Base-by-base conservation (phyloP, 2,329 filamentous ascomycete species). In the Furcasterigmium sp. region DNA sequence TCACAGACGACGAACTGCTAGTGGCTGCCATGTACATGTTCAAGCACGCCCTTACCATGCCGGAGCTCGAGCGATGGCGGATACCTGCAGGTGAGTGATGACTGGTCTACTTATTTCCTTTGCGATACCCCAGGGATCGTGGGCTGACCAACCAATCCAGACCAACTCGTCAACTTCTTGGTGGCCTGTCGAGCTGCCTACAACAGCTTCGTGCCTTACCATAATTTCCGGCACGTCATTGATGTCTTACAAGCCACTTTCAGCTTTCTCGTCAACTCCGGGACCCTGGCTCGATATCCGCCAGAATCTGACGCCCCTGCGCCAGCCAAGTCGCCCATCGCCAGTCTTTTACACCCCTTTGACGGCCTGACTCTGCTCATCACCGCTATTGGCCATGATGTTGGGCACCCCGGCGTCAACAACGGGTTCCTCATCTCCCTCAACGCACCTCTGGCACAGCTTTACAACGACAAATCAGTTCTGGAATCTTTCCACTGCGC, bases 401-500 rank as follows among this genome's bases (percentile, higher is more conserved):
- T 97, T 30, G 93, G 93, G 18, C 93, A 98, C 60, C 93, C 93
- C 0, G 93, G 93, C 43, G 93, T 98, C 56, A 98, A 97, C 69
- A 98, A 98, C 60, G 90, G 91, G 23, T 98, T 98, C 59, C 73
- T 98, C 5, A 83, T 95, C 15, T 90, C 87, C 25, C 77, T 96
- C 25, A 95, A 96, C 59, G 87, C 17, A 15, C 91, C 93, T 2
- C 72, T 98, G 21, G 93, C 93, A 11, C 91, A 96, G 62, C 73
- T 97, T 13, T 98, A 97, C 70, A 97, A 97, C 58, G 93, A 98
- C 62, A 87, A 87, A 44, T 97, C 93, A 1, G 93, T 98, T 14
- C 75, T 98, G 29, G 93, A 98, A 65, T 94, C 91, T 1, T 98
- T 97, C 56, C 93, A 98, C 61, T 96, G 93, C 58, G 93, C 93